A percentile compares a stretch with the other conserved stretches of the same genome.
Conservation (phyloP, 2,329 filamentous ascomycete species). For the Ophiocordyceps unilateralis region DNA sequence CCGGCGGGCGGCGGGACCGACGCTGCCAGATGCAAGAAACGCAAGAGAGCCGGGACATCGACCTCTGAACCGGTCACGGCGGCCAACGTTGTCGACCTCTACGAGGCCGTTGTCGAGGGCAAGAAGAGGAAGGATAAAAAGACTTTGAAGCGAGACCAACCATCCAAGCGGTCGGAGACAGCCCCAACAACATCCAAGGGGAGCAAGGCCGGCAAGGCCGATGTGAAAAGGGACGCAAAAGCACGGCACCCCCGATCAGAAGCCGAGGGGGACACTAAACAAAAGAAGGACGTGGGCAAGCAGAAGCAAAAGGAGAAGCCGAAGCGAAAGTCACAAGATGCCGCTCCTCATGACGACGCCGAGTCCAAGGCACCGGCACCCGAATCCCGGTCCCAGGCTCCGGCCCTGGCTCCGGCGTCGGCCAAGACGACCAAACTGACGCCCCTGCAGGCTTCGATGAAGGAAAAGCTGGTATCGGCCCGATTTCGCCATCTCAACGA, state of each 20-base stretch:
- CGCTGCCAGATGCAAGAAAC: constrained; percentile 37
- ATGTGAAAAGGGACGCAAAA: constrained; percentile 6
- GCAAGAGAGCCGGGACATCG: constrained; percentile 28
- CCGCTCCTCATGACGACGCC: not conserved
- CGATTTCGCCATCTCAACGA: constrained; percentile 97
- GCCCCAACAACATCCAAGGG: not conserved
- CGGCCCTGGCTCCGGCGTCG: too few relatives aligned
- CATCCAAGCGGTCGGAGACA: not conserved
- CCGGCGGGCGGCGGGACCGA: constrained; percentile 17
- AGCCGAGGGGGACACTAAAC: constrained; percentile 8
- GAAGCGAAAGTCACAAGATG: not conserved
- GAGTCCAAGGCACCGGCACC: not conserved
- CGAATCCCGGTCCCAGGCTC: not conserved
- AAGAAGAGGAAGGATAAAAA: constrained; percentile 10
- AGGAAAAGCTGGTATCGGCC: constrained; percentile 82
- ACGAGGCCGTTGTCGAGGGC: constrained; percentile 63
- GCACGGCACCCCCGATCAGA: constrained; percentile 7
- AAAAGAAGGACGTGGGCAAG: constrained; percentile 11
- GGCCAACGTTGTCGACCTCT: constrained; percentile 61
- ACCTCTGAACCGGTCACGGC: too few relatives aligned
- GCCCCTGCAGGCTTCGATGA: constrained; percentile 85
- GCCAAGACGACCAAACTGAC: constrained; percentile 51
- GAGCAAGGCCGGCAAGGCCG: not conserved
- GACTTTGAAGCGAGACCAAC: constrained; percentile 2
- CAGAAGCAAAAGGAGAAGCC: not conserved